Evolutionary conservation across 2,329 filamentous ascomycete genomes (phyloP).

Genomic region (Calonectria montana): DNA sequence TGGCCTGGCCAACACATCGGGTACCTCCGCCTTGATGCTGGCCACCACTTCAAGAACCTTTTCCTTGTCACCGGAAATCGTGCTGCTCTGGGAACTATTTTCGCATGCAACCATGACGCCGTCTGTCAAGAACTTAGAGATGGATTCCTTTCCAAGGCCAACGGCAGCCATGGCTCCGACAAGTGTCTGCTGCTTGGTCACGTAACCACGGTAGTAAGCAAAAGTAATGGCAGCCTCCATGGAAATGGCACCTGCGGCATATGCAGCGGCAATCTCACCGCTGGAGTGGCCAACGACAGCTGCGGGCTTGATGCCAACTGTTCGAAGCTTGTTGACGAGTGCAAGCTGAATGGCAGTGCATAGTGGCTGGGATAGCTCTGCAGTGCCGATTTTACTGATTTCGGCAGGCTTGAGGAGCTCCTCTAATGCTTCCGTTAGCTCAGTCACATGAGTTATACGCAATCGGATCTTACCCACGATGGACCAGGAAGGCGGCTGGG

Average conservation of each 20-base stretch:
- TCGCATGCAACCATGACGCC: slow-evolving; percentile 50
- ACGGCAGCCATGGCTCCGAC: slow-evolving; percentile 54
- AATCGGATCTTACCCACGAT: background rate
- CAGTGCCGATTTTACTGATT: slow-evolving; percentile 3
- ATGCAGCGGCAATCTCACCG: slow-evolving; percentile 61
- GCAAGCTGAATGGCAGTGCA: slow-evolving; percentile 60
- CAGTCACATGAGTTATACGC: background rate
- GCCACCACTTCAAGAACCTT: slow-evolving; percentile 42
- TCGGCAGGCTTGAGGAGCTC: background rate
- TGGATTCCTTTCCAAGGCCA: slow-evolving; percentile 47
- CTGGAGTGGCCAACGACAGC: slow-evolving; percentile 57
- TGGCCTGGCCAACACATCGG: slow-evolving; percentile 45
- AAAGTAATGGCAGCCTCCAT: slow-evolving; percentile 1
- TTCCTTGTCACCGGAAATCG: slow-evolving; percentile 16
- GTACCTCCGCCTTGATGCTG: slow-evolving; percentile 41
- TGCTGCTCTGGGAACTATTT: slow-evolving; percentile 51
- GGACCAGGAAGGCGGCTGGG: background rate
- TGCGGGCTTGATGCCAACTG: slow-evolving; percentile 51
- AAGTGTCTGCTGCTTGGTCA: slow-evolving; percentile 10
- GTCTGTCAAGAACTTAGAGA: slow-evolving; percentile 40
- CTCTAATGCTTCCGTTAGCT: background rate
- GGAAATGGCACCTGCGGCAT: slow-evolving; percentile 26
- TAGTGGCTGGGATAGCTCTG: slow-evolving; percentile 11
- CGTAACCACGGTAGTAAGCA: slow-evolving; percentile 8
- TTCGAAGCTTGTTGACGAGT: slow-evolving; percentile 54